These are phyloP conservation scores for Trichoderma citrinoviride DNA, from an alignment of 2,329 filamentous ascomycete species.

Conservation along the genomic window DNA sequence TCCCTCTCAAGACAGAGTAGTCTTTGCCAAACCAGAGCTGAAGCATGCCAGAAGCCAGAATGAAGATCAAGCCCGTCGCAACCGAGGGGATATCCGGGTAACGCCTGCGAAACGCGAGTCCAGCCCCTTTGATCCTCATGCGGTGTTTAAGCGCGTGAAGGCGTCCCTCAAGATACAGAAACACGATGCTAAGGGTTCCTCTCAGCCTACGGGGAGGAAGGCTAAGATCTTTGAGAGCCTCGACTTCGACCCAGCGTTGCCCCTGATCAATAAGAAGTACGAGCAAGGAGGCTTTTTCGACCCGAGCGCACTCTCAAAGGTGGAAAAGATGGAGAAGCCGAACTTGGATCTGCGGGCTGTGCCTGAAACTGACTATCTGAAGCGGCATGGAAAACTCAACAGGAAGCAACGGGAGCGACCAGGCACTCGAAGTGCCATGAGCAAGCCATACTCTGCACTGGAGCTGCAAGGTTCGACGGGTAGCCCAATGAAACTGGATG, in stretches of 20 bases:
- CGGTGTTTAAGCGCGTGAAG: conserved; percentile 57
- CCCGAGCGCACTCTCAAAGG: conserved; percentile 36
- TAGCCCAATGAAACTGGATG: conserved; percentile 41
- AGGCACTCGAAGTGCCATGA: conserved; percentile 27
- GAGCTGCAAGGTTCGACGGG: conserved; percentile 29
- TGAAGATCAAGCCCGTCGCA: conserved; percentile 39
- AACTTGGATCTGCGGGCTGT: conserved; percentile 37
- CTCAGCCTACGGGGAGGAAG: conserved; percentile 34
- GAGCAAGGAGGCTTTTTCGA: conserved; percentile 55
- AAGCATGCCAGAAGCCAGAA: conserved; percentile 55
- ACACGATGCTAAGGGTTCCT: conserved; percentile 24
- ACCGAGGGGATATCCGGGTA: conserved; percentile 34
- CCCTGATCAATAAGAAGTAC: conserved; percentile 58
- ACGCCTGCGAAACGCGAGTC: conserved; percentile 48
- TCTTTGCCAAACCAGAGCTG: conserved; percentile 60
- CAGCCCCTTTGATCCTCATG: conserved; percentile 57
- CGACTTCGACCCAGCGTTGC: conserved; percentile 52
- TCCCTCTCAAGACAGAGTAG: conserved; percentile 31
- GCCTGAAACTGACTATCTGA: conserved; percentile 49
- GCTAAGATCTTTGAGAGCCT: conserved; percentile 54
- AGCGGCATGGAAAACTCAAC: conserved; percentile 45
- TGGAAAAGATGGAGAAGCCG: conserved; percentile 32
- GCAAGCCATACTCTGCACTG: conserved; percentile 30
- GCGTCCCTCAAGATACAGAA: conserved; percentile 41
- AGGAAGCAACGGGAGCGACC: conserved; percentile 34